Percentiles rank a stretch among this genome's conserved stretches.
Evolutionary conservation across 2,329 filamentous ascomycete species (phyloP).

Genomic region (Botrytis deweyae): DNA sequence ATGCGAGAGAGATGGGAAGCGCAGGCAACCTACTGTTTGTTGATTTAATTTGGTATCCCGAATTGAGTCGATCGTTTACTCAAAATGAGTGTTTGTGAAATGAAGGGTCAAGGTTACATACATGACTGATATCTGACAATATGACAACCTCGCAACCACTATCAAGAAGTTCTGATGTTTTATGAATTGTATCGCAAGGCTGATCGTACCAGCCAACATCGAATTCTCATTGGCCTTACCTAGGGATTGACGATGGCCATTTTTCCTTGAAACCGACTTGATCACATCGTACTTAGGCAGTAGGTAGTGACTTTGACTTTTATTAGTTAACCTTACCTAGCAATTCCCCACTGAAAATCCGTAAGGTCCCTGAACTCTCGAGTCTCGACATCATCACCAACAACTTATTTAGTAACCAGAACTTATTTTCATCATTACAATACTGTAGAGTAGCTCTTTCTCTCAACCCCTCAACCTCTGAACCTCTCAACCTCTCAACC

Average conservation of each 20-base stretch:
- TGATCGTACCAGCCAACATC: not conserved
- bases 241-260: not conserved
- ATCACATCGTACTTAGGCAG: not conserved
- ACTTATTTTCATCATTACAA: not conserved
- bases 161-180: not conserved
- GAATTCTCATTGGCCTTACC: not conserved
- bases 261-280: not conserved
- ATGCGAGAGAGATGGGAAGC: not conserved
- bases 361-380: not conserved
- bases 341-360: not conserved
- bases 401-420: not conserved
- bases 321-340: not conserved
- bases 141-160: not conserved
- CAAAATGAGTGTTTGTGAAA: not conserved
- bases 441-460: not conserved
- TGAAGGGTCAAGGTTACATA: not conserved
- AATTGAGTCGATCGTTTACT: not conserved
- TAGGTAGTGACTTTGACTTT: not conserved
- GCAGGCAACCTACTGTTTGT: not conserved
- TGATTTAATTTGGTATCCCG: too few relatives aligned
- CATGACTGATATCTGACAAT: not conserved
- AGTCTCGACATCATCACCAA: not conserved
- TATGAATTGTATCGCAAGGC: not conserved
- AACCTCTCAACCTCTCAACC: too few relatives aligned
- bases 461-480: not conserved